Evolutionary conservation across 108 stramenopile species (phyloP), one percentile per base, ranked within the genome.

Genomic region (Asterionellopsis glacialis): DNA sequence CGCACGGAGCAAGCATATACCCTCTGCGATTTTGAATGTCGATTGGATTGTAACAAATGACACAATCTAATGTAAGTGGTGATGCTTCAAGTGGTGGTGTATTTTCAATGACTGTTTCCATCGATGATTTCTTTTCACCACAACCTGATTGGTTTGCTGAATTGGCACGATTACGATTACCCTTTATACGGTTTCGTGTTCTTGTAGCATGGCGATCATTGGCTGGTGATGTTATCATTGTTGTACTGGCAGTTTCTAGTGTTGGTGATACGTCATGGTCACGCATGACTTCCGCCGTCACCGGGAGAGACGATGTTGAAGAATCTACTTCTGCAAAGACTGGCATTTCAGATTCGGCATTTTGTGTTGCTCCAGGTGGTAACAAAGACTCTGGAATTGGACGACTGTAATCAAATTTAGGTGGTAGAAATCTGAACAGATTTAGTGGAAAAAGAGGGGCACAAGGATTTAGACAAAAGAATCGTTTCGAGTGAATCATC

Each of bases 1-100:
- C 83, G 63, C 97, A 98, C 0, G 97, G 97, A n/a, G 96, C 94
- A 11, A 98, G 70, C 97, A 98, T 98, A 77, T 96, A 95, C 23
- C 83, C 83, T 27, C 44, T 42, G 28, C 73, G 47, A 45, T 90
- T 78, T 13, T 68, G 60, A 39, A 80, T 62, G 53, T 90, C 84
- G 41, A 95, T 91, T 44, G 73, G 85, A 69, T 87, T 87, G 79
- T 85, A 94, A 72, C 96, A 97, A 59, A 97, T 95, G 41, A 92
- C 89, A 52, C 96, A 97, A 41, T 94, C 93, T 25, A 94, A 55
- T 28, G 73, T 52, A 14, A 24, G 11, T 44, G 55, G 23, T 5
- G 63, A 40, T 27, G 43, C 40, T 49, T 38, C 14, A 16, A 50
- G 25, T 6, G 57, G 44, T 21, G 57, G 41, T 19, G 25, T 41